Evolutionary conservation across 1,284 basidiomycete genomes (phyloP).

Genomic region (Cryptococcus sp.): DNA sequence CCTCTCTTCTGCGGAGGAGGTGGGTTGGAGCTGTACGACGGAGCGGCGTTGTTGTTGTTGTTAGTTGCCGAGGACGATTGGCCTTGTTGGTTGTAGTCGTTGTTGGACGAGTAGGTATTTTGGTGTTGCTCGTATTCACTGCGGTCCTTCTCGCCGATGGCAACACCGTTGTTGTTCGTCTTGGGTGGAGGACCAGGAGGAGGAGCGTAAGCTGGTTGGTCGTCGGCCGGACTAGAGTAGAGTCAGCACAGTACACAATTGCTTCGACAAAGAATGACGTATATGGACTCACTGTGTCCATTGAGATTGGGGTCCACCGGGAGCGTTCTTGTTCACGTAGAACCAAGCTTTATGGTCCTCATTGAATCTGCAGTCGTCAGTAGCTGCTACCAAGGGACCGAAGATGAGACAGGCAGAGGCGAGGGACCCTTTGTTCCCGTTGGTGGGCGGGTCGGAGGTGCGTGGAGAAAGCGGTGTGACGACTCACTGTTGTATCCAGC

Average conservation of each 20-base stretch:
- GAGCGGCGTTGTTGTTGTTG: not conserved
- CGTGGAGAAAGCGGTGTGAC: not conserved
- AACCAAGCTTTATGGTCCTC: slow-evolving; percentile 47
- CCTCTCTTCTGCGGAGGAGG: slow-evolving; percentile 22
- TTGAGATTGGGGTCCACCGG: slow-evolving; percentile 37
- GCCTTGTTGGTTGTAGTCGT: not conserved
- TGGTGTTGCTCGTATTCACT: not conserved
- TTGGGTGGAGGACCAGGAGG: slow-evolving; percentile 38
- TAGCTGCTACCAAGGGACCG: no score
- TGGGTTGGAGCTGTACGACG: slow-evolving; percentile 2
- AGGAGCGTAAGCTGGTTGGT: slow-evolving; percentile 30
- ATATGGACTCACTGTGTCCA: slow-evolving; percentile 46
- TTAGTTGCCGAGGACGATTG: slow-evolving; percentile 6
- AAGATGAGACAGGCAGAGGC: no score
- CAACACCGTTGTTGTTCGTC: slow-evolving; percentile 4
- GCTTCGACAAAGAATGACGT: no score
- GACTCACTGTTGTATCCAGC: slow-evolving; percentile 43
- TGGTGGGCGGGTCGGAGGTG: not conserved
- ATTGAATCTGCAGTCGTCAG: slow-evolving; percentile 30
- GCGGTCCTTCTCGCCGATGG: slow-evolving; percentile 12
- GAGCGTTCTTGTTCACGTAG: slow-evolving; percentile 46
- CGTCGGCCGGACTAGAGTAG: slow-evolving; percentile 42
- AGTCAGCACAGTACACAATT: no score
- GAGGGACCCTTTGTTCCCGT: no score
- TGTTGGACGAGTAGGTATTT: not conserved